Percentiles rank a stretch among this genome's conserved stretches.
These are phyloP conservation scores for Sclerotinia spermophila DNA, from an alignment of 2,329 filamentous ascomycete species.

Conservation along the genomic window DNA sequence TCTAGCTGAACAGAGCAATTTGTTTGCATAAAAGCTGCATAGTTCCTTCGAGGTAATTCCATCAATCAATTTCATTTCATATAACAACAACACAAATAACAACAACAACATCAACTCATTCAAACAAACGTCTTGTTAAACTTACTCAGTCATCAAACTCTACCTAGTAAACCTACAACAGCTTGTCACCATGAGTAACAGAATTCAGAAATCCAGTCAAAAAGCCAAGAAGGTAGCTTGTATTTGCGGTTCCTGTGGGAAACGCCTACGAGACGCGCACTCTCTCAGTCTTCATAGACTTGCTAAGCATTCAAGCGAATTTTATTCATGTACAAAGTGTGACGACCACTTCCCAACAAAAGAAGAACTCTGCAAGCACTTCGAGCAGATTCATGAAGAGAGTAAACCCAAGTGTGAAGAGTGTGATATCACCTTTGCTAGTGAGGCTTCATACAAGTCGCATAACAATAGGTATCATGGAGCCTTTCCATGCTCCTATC, in stretches of 20 bases:
- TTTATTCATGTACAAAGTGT: background rate
- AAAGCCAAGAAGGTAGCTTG: background rate
- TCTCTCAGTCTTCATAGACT: background rate
- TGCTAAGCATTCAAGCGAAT: background rate
- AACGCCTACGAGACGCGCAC: background rate
- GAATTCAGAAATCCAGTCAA: background rate
- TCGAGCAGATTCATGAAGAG: background rate
- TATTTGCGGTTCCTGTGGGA: background rate
- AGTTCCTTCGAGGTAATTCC: background rate
- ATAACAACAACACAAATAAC: background rate
- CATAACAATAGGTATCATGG: background rate
- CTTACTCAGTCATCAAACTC: background rate
- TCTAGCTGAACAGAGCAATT: background rate
- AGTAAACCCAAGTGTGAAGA: background rate
- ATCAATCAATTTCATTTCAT: background rate
- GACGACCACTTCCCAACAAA: background rate
- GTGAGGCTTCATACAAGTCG: fast-evolving
- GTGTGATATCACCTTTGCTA: background rate
- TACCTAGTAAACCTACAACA: background rate
- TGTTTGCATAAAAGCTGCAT: background rate
- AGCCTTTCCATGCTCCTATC: background rate
- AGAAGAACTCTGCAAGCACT: background rate
- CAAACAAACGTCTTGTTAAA: background rate
- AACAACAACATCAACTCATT: background rate
- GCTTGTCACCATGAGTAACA: background rate